Conservation (phyloP, 2,329 filamentous ascomycete species). For the Aspergillus sp. region DNA sequence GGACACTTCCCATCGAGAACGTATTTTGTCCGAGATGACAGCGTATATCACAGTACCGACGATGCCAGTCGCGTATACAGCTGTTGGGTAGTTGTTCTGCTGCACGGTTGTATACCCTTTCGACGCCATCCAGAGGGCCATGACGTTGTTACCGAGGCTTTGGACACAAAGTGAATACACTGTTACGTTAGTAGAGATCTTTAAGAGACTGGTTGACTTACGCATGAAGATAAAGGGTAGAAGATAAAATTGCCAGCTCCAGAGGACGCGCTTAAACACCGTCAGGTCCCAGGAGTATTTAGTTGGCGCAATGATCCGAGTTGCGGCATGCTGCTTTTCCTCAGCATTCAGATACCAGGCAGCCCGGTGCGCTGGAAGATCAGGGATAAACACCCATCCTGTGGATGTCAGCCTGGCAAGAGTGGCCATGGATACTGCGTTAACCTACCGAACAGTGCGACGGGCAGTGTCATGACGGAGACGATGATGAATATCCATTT, state of each 20-base stretch:
- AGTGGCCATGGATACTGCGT: too few relatives aligned
- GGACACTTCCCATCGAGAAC: slow-evolving; percentile 47
- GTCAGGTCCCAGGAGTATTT: slow-evolving; percentile 29
- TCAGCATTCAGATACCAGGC: slow-evolving; percentile 41
- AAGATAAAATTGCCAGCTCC: slow-evolving; percentile 50
- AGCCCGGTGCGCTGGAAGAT: slow-evolving; percentile 42
- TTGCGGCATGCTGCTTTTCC: slow-evolving; percentile 37
- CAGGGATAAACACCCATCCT: slow-evolving; percentile 49
- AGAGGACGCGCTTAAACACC: slow-evolving; percentile 34
- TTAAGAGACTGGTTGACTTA: slow-evolving; percentile 17
- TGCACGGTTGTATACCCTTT: slow-evolving; percentile 45
- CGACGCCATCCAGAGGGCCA: slow-evolving; percentile 48
- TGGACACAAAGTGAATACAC: slow-evolving; percentile 48
- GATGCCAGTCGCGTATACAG: slow-evolving; percentile 44
- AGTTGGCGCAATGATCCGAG: slow-evolving; percentile 35
- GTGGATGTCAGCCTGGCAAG: neutral
- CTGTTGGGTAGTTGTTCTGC: slow-evolving; percentile 49
- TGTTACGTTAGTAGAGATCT: neutral
- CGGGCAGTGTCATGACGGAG: slow-evolving; percentile 43
- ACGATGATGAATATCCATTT: slow-evolving; percentile 48
- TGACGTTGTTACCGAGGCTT: slow-evolving; percentile 46
- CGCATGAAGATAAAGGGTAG: slow-evolving; percentile 49
- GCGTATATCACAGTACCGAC: slow-evolving; percentile 45
- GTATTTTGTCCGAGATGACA: slow-evolving; percentile 42
- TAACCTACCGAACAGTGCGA: slow-evolving; percentile 40